Percentiles rank a stretch among this genome's conserved stretches.
Evolutionary conservation across 2,329 filamentous ascomycete species (phyloP).

Genomic region (Ceratocystis destructans): DNA sequence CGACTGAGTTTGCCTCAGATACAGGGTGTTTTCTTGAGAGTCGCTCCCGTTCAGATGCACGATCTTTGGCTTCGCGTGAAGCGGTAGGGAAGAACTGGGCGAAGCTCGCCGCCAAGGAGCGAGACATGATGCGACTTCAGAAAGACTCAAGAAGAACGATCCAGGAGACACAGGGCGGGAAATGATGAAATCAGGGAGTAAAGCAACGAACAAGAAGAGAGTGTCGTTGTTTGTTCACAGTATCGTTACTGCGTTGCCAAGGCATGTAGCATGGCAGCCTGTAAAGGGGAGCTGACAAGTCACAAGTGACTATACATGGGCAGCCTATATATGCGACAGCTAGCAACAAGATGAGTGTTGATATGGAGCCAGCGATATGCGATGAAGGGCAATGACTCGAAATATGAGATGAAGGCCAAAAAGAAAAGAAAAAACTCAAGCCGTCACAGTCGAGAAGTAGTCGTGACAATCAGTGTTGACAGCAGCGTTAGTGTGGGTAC

Average conservation of each 20-base stretch:
- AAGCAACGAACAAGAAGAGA: not conserved
- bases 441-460: not conserved
- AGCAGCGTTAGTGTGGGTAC: not conserved
- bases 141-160: not conserved
- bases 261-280: conserved; percentile 14
- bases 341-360: not conserved
- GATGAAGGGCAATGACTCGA: not conserved
- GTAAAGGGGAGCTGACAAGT: conserved; percentile 10
- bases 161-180: not conserved
- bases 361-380: not conserved
- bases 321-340: not conserved
- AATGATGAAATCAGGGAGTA: not conserved
- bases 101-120: conserved; percentile 61
- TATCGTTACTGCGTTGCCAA: conserved; percentile 7
- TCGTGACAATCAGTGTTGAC: not conserved
- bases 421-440: not conserved
- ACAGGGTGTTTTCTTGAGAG: conserved; percentile 21
- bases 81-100: conserved; percentile 76
- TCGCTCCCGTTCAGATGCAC: conserved; percentile 47
- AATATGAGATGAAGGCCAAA: not conserved
- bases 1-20: not conserved
- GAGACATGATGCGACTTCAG: conserved; percentile 53
- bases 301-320: conserved; percentile 13
- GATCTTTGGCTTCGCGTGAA: conserved; percentile 49
- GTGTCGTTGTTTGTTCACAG: not conserved